Base-by-base conservation (phyloP, 176 grass and related monocot species). In the Stipa capillata region DNA sequence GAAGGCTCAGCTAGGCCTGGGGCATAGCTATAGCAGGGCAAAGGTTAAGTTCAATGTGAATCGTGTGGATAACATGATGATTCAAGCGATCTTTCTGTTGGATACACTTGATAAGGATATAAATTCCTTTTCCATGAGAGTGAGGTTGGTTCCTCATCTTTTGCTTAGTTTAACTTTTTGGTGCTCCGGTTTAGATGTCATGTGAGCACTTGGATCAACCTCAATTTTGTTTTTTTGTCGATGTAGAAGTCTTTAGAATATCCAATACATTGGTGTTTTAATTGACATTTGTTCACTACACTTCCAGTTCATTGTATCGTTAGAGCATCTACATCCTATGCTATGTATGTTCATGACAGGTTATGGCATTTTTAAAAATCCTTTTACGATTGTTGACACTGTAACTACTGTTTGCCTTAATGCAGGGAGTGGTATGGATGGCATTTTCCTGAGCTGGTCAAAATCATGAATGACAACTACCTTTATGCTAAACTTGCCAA, bases 11-110 rank as follows among this genome's bases (percentile, higher is more conserved):
- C 79, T 90, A 23, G 87, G 90, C 49, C 72, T 97, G 15, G 90
- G 62, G 3, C 93, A 97, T 59, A 92, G 93, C 80, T 97, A 97
- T 36, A 97, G 90, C 74, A 85, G 93, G 65, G 93, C 93, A 8
- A 97, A 97, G 84, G 90, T 92, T 4, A 97, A 97, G 70, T 97
- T 97, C 74, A 97, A 97, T 82, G 93, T 97, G 63, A 97, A 97
- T 73, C 82, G 93, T 50, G 93, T 92, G 39, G 93, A 97, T 86
- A 97, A 97, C 54, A 90, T 96, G 93, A 89, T 94, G 41, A 94
- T 95, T 79, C 92, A 95, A 65, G 86, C 87, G 2, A 95, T 95
- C 56, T 95, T 95, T 78, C 79, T 94, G 57, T 73, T 94, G 72
- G 92, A 94, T 77, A 89, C 80, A 7, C 81, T 94, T 49, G 92